Conservation (phyloP, 495 filamentous ascomycete species). For the Immersiella caudata region DNA sequence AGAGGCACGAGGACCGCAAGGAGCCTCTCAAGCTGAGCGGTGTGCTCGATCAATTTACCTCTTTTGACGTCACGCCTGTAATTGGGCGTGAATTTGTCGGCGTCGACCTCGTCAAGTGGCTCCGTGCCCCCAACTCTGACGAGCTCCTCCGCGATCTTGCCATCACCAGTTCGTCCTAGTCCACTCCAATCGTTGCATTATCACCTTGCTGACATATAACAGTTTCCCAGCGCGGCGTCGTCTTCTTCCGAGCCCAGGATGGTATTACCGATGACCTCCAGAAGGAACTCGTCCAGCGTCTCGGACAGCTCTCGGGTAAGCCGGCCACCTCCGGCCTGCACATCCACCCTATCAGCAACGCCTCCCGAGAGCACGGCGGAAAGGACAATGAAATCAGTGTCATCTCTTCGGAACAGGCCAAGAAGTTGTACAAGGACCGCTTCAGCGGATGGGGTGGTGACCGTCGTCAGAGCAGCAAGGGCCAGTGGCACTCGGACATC, state of each 20-base stretch:
- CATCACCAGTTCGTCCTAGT: conserved; percentile 41
- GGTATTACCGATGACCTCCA: conserved; percentile 64
- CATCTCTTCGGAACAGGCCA: conserved; percentile 63
- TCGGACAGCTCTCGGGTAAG: conserved; percentile 69
- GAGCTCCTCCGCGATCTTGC: conserved; percentile 68
- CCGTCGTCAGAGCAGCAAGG: conserved; percentile 45
- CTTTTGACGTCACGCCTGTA: conserved; percentile 67
- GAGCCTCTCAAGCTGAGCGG: conserved; percentile 56
- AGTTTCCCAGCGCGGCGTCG: conserved; percentile 82
- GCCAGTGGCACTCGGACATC: conserved; percentile 69
- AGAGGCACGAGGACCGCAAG: conserved; percentile 25
- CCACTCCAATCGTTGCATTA: not conserved
- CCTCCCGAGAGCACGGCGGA: conserved; percentile 57
- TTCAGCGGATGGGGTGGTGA: conserved; percentile 25
- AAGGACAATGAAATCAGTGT: conserved; percentile 74
- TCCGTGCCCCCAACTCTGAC: conserved; percentile 65
- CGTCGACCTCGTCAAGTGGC: conserved; percentile 62
- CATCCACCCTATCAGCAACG: conserved; percentile 72
- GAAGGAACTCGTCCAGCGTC: conserved; percentile 67
- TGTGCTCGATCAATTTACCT: conserved; percentile 58
- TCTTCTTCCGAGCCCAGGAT: conserved; percentile 80
- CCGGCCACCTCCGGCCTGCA: conserved; percentile 68
- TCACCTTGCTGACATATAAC: not conserved
- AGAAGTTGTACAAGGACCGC: conserved; percentile 56
- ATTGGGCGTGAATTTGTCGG: conserved; percentile 68